Conservation (phyloP, 2,329 filamentous ascomycete genomes). For the Xylaria polymorpha region DNA sequence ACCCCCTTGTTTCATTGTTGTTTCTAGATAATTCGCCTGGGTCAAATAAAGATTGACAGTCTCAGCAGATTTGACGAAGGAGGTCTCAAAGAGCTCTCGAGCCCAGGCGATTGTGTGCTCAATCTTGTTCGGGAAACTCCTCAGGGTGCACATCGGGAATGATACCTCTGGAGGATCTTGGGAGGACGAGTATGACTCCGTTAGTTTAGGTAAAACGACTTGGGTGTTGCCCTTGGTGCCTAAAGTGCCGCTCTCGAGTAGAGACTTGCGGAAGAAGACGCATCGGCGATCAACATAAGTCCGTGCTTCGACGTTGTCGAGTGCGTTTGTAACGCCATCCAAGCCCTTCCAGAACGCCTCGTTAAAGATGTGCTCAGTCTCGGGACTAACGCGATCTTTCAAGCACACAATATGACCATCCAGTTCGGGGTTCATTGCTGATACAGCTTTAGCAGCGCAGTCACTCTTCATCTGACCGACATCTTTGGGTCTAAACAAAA, state of each 20-base stretch:
- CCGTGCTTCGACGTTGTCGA: slow-evolving; percentile 97
- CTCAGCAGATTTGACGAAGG: slow-evolving; percentile 93
- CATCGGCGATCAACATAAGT: slow-evolving; percentile 97
- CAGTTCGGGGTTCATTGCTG: slow-evolving; percentile 95
- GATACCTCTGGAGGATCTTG: slow-evolving; percentile 98
- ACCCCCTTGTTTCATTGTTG: slow-evolving; percentile 88
- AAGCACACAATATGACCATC: slow-evolving; percentile 85
- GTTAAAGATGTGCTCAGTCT: slow-evolving; percentile 94
- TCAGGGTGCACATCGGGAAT: slow-evolving; percentile 98
- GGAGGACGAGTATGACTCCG: slow-evolving; percentile 96
- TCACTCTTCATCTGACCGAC: slow-evolving; percentile 98
- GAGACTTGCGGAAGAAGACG: slow-evolving; percentile 97
- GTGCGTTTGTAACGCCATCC: slow-evolving; percentile 93
- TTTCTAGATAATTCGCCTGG: slow-evolving; percentile 89
- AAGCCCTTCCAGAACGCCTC: slow-evolving; percentile 89
- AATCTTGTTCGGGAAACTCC: slow-evolving; percentile 97
- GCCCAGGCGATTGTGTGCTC: slow-evolving; percentile 99
- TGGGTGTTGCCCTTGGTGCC: slow-evolving; percentile 99
- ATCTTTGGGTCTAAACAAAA: slow-evolving; percentile 92
- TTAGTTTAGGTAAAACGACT: slow-evolving; percentile 88
- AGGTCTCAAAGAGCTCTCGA: slow-evolving; percentile 93
- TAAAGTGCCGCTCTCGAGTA: slow-evolving; percentile 96
- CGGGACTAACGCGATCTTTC: slow-evolving; percentile 88
- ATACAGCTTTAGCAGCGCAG: slow-evolving; percentile 87
- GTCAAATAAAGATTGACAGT: slow-evolving; percentile 94